A percentile compares a stretch with the other conserved stretches of the same genome.
Conservation (phyloP, 768 basidiomycete genomes). For the Filobasidium wieringae region DNA sequence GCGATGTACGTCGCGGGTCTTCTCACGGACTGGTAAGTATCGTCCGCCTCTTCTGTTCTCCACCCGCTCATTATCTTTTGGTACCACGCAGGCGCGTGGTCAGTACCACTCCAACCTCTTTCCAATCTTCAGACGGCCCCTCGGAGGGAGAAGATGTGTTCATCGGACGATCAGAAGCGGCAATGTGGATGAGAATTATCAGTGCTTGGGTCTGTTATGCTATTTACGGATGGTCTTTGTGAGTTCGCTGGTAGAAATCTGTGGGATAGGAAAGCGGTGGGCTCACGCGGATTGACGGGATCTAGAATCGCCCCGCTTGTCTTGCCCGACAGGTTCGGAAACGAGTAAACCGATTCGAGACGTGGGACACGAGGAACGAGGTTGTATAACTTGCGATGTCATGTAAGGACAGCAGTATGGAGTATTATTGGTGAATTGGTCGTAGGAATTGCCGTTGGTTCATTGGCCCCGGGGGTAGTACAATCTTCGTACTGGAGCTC, state of each 20-base stretch:
- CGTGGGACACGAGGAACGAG: too few species aligned
- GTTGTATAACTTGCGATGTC: too few species aligned
- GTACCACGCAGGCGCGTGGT: constrained; percentile 36
- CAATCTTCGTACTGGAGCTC: too few species aligned
- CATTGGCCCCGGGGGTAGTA: too few species aligned
- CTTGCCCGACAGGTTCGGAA: constrained; percentile 72
- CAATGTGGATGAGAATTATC: constrained; percentile 99
- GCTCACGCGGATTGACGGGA: constrained; percentile 42
- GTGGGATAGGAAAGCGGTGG: background rate
- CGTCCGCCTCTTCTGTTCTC: background rate
- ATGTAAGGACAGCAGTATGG: too few species aligned
- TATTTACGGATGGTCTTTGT: constrained; percentile 38
- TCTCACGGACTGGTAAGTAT: constrained; percentile 82
- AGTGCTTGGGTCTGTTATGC: constrained; percentile 77
- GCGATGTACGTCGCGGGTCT: constrained; percentile 98
- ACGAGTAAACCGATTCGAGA: too few species aligned
- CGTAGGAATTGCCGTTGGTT: too few species aligned
- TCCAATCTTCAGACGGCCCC: constrained; percentile 25
- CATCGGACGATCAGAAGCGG: constrained; percentile 87
- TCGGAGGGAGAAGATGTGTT: too few species aligned
- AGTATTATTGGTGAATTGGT: too few species aligned
- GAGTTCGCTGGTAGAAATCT: constrained; percentile 10
- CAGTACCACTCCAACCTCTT: constrained; percentile 24
- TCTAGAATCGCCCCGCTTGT: constrained; percentile 76
- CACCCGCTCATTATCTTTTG: background rate